phyloP scores from a whole-genome alignment of 2,329 filamentous ascomycete species.

The Fusarium mexicanum region DNA sequence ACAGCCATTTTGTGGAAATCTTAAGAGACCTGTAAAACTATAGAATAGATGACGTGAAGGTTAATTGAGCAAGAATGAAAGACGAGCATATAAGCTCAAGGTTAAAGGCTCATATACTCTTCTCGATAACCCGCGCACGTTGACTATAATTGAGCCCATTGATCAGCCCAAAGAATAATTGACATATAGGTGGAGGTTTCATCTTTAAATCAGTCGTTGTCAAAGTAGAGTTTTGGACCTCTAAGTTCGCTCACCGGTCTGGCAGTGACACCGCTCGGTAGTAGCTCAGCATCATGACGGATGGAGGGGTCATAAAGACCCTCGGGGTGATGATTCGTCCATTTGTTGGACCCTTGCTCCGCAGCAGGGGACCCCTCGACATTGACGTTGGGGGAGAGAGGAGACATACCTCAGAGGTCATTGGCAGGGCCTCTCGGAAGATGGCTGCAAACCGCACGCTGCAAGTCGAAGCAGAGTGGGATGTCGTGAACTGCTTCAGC shows the following conservation, averaged over 20 bases:
- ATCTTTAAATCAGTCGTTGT: not conserved
- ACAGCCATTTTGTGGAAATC: not conserved
- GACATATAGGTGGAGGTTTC: not conserved
- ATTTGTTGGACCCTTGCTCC: slow-evolving; percentile 18
- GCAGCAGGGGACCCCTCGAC: slow-evolving; percentile 11
- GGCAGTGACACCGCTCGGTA: not conserved
- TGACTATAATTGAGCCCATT: not conserved
- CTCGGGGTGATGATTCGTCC: slow-evolving; percentile 13
- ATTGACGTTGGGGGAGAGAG: not conserved
- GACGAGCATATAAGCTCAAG: not conserved
- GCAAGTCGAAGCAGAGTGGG: slow-evolving; percentile 16
- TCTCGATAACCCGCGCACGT: not conserved
- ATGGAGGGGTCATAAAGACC: slow-evolving; percentile 15
- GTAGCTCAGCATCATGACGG: slow-evolving; percentile 28
- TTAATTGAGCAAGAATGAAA: not conserved
- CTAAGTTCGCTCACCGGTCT: not conserved
- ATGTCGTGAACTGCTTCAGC: slow-evolving; percentile 20
- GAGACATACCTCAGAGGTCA: slow-evolving; percentile 16
- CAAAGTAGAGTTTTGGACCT: not conserved
- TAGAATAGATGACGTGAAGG: not conserved
- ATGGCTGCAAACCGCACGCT: slow-evolving; percentile 5
- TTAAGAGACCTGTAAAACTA: not conserved
- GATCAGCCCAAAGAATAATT: not conserved
- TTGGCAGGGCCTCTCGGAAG: slow-evolving; percentile 2
- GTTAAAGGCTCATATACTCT: not conserved